Evolutionary conservation across 2,329 filamentous ascomycete genomes (phyloP).

Genomic region (Elsinoe fawcettii): DNA sequence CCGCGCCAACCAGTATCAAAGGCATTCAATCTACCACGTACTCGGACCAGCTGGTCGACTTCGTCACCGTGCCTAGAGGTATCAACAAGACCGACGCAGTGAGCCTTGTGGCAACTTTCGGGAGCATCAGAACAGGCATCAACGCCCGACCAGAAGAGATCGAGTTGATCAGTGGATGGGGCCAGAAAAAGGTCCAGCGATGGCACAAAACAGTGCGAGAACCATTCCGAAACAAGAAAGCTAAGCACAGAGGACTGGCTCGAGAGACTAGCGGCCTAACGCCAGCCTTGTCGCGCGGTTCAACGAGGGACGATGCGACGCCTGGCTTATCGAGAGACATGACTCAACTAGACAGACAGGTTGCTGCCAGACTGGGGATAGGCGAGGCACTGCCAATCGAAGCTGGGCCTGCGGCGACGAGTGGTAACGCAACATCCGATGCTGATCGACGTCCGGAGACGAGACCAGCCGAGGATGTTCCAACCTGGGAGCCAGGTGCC

Average conservation of each 20-base stretch:
- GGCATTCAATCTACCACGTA: constrained; percentile 79
- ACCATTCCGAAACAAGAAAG: constrained; percentile 69
- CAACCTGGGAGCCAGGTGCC: constrained; percentile 26
- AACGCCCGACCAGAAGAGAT: constrained; percentile 85
- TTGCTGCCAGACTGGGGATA: constrained; percentile 26
- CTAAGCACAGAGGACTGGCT: constrained; percentile 48
- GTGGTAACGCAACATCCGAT: constrained; percentile 23
- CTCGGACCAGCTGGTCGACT: constrained; percentile 79
- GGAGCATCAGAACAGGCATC: constrained; percentile 74
- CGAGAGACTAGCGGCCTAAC: constrained; percentile 26
- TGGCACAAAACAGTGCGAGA: constrained; percentile 79
- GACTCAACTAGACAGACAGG: constrained; percentile 25
- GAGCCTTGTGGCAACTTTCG: constrained; percentile 83
- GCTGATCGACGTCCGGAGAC: constrained; percentile 32
- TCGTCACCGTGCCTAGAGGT: constrained; percentile 79
- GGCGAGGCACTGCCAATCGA: constrained; percentile 27
- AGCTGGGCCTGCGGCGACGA: constrained; percentile 17
- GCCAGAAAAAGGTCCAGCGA: constrained; percentile 83
- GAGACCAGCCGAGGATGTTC: constrained; percentile 25
- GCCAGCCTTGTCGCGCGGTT: constrained; percentile 2
- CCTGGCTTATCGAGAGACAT: constrained; percentile 24
- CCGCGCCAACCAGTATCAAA: constrained; percentile 71
- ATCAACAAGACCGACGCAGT: constrained; percentile 95
- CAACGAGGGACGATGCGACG: constrained; percentile 10
- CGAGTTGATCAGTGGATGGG: constrained; percentile 80